Evolutionary conservation across 177 flowering plant species (phyloP).

Genomic region (Vitis hybrid): DNA sequence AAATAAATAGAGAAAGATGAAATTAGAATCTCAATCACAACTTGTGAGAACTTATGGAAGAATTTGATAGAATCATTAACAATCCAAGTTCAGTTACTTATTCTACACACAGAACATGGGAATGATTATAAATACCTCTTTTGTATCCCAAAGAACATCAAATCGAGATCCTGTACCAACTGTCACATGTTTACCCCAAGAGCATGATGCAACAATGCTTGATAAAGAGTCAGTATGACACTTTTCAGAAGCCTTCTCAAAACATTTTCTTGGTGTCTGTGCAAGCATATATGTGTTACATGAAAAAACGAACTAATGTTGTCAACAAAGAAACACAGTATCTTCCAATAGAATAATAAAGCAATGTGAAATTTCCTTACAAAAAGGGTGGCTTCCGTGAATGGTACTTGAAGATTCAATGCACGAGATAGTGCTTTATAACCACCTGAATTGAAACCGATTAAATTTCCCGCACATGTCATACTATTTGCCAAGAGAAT

Average conservation of each 20-base stretch:
- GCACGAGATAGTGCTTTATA: slow-evolving; percentile 73
- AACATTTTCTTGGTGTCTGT: slow-evolving; percentile 85
- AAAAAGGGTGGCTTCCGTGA: slow-evolving; percentile 86
- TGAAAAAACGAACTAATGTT: no score
- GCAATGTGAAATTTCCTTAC: slow-evolving; percentile 43
- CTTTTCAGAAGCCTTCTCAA: slow-evolving; percentile 93
- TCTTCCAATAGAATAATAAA: neutral
- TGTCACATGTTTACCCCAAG: slow-evolving; percentile 93
- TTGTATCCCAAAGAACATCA: slow-evolving; percentile 70
- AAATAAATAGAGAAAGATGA: neutral
- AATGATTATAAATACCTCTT: slow-evolving; percentile 48
- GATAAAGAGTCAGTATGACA: slow-evolving; percentile 69
- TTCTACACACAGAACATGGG: neutral
- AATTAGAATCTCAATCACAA: neutral
- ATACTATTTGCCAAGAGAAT: slow-evolving; percentile 79
- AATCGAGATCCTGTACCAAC: slow-evolving; percentile 88
- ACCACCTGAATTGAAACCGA: slow-evolving; percentile 87
- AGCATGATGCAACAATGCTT: slow-evolving; percentile 87
- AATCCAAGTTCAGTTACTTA: neutral
- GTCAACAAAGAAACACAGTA: neutral
- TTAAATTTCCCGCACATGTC: slow-evolving; percentile 78
- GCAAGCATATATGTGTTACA: neutral
- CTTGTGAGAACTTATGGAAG: neutral
- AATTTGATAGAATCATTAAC: neutral
- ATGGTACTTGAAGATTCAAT: slow-evolving; percentile 77